Conservation (phyloP, 495 filamentous ascomycete species). For the Hypoxylon trugodes region DNA sequence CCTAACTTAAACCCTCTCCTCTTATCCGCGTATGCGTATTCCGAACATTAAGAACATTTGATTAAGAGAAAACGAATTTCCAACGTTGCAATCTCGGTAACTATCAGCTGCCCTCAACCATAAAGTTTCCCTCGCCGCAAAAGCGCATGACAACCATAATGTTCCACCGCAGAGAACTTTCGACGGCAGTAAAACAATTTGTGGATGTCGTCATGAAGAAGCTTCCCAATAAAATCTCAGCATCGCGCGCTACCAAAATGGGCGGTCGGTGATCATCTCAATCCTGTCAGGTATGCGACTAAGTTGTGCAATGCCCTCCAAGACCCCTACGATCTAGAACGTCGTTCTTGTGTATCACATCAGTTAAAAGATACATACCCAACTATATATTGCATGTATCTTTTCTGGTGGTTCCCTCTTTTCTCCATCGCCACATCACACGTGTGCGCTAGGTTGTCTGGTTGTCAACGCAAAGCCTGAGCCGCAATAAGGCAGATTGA, state of each 20-base stretch:
- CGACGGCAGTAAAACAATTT: constrained; percentile 24
- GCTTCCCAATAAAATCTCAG: neutral
- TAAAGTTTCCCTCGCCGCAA: constrained; percentile 9
- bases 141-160: constrained; percentile 22
- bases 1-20: constrained; percentile 8
- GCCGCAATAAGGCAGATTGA: constrained; percentile 27
- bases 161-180: constrained; percentile 34
- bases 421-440: neutral
- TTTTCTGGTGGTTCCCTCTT: neutral
- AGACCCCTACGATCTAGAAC: constrained; percentile 14
- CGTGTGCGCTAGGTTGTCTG: neutral
- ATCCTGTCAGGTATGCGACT: constrained; percentile 14
- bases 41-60: too few relatives aligned
- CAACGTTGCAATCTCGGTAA: neutral
- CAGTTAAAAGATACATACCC: neutral
- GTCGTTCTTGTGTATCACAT: neutral
- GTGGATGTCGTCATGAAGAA: constrained; percentile 11
- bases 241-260: too few relatives aligned
- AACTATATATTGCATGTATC: neutral
- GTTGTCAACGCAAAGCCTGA: constrained; percentile 20
- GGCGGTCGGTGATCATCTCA: constrained; percentile 1
- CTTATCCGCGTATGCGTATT: too few relatives aligned
- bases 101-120: neutral
- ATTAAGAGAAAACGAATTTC: neutral
- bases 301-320: neutral